Evolutionary conservation across 2,329 filamentous ascomycete genomes (phyloP).

Genomic region (Ophiocordyceps camponoti-rufipedis): DNA sequence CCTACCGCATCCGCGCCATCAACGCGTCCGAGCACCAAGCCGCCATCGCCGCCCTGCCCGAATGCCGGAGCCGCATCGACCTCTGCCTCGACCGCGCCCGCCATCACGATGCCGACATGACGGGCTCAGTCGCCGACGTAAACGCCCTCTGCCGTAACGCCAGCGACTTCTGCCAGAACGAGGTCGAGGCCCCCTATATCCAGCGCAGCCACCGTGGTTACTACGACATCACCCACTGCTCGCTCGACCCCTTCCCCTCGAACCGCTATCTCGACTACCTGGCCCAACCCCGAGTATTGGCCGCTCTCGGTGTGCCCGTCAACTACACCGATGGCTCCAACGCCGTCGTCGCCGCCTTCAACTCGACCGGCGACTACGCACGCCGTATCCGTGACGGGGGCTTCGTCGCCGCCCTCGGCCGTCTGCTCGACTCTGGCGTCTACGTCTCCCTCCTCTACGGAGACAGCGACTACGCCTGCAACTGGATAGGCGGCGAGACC

Average conservation of each 20-base stretch:
- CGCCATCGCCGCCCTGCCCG: constrained; percentile 12
- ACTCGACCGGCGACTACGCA: constrained; percentile 41
- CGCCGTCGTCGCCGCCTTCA: constrained; percentile 33
- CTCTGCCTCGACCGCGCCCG: constrained; percentile 22
- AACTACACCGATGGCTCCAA: constrained; percentile 31
- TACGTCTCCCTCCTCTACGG: constrained; percentile 56
- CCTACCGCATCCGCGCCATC: constrained; percentile 41
- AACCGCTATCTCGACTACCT: constrained; percentile 31
- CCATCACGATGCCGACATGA: constrained; percentile 27
- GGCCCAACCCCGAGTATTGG: constrained; percentile 34
- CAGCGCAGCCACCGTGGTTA: constrained; percentile 12
- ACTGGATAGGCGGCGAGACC: constrained; percentile 52
- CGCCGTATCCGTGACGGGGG: constrained; percentile 14
- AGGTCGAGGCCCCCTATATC: constrained; percentile 15
- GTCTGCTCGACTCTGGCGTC: constrained; percentile 41
- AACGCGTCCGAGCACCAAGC: constrained; percentile 19
- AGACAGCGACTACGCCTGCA: constrained; percentile 41
- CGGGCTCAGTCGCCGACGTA: constrained; percentile 20
- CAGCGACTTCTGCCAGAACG: constrained; percentile 33
- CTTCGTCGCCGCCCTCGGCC: constrained; percentile 32
- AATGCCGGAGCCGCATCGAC: constrained; percentile 34
- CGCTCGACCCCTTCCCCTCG: constrained; percentile 42
- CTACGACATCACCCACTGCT: constrained; percentile 41
- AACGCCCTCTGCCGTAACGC: constrained; percentile 34
- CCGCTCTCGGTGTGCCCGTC: constrained; percentile 41